These are phyloP conservation scores for Eucalyptus regnans DNA, from an alignment of 345 rosid species.

Conservation along the genomic window DNA sequence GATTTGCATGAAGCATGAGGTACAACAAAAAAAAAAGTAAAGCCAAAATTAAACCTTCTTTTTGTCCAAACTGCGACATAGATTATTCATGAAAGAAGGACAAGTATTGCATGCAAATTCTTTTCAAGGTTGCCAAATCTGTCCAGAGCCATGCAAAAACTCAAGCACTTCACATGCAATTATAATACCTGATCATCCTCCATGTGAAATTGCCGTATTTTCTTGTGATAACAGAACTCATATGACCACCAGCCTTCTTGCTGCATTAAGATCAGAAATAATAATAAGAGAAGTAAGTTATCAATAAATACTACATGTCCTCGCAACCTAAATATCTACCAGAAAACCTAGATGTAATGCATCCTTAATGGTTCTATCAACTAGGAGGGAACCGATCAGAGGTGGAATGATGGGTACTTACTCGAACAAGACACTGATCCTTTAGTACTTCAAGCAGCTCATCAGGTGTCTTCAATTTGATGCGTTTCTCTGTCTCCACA, in stretches of 20 bases:
- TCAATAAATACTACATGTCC: background rate
- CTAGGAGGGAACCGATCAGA: background rate
- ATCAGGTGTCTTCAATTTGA: constrained; percentile 82
- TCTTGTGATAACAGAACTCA: constrained; percentile 67
- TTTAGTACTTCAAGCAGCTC: constrained; percentile 66
- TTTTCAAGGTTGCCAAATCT: background rate
- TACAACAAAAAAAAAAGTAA: background rate
- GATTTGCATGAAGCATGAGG: background rate
- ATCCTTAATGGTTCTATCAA: background rate
- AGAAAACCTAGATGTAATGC: background rate
- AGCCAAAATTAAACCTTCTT: background rate
- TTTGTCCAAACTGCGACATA: background rate
- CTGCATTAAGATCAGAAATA: constrained; percentile 25
- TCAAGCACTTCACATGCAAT: background rate
- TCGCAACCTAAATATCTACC: background rate
- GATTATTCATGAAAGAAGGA: background rate
- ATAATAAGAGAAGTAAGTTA: background rate
- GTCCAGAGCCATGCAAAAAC: background rate
- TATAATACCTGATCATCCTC: constrained; percentile 57
- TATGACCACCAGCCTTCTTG: constrained; percentile 99
- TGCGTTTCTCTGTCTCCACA: constrained; percentile 59
- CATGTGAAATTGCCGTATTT: constrained; percentile 54
- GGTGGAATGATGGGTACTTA: constrained; percentile 8
- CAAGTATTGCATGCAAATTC: background rate
- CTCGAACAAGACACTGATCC: constrained; percentile 54